Conservation (phyloP, 768 basidiomycete genomes). For the Suillus paluster region DNA sequence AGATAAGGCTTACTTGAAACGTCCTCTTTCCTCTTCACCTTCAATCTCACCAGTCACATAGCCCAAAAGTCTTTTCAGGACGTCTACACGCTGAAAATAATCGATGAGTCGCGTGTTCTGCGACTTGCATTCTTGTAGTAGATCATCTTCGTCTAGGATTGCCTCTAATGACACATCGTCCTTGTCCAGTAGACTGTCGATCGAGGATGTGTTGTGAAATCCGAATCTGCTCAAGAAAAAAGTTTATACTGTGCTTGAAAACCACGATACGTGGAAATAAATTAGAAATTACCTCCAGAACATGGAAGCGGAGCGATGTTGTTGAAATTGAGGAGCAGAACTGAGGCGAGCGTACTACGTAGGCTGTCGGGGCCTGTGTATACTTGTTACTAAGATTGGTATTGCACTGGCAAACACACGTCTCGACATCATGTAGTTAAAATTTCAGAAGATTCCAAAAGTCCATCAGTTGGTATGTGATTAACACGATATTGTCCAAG, state of each 20-base stretch:
- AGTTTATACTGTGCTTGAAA: constrained; percentile 11
- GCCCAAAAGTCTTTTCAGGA: constrained; percentile 76
- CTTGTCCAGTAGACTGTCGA: constrained; percentile 90
- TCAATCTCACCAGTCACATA: constrained; percentile 91
- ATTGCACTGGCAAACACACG: constrained; percentile 9
- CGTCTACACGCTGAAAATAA: constrained; percentile 83
- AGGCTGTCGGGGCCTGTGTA: constrained; percentile 10
- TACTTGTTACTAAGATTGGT: constrained; percentile 31
- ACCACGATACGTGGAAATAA: background rate
- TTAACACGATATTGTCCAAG: constrained; percentile 17
- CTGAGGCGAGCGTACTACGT: background rate
- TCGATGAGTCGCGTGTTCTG: constrained; percentile 90
- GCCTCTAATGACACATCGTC: constrained; percentile 89
- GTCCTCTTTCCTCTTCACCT: constrained; percentile 74
- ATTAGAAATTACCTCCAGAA: constrained; percentile 50
- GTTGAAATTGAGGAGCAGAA: constrained; percentile 9
- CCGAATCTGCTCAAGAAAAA: constrained; percentile 66
- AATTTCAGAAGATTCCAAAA: constrained; percentile 7
- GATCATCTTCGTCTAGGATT: constrained; percentile 91
- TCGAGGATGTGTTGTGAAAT: constrained; percentile 85
- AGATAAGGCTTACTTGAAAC: constrained; percentile 65
- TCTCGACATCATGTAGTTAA: constrained; percentile 5
- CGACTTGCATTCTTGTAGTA: constrained; percentile 93
- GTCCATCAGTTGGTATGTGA: constrained; percentile 27
- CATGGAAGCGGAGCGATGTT: constrained; percentile 35